Evolutionary conservation across 2,329 filamentous ascomycete species (phyloP).

Genomic region (Phaeosphaeria sp.): DNA sequence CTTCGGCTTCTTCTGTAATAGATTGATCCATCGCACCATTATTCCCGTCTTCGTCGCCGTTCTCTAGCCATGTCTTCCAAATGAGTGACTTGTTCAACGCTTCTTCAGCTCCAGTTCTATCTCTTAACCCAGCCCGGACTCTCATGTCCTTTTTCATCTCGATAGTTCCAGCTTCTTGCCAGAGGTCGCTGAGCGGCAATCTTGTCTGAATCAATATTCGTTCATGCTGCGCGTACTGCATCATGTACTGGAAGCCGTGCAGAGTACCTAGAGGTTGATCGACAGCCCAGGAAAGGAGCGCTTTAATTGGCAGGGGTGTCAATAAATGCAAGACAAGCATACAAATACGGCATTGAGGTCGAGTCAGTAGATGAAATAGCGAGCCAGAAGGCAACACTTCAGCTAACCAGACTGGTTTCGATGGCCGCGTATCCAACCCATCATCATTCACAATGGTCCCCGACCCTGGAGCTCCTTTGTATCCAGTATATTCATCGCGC

Average conservation of each 20-base stretch:
- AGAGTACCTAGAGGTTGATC: background rate
- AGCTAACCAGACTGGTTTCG: background rate
- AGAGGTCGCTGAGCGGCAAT: background rate
- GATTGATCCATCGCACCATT: background rate
- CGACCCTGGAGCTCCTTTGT: background rate
- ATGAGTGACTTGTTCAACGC: background rate
- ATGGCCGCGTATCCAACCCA: background rate
- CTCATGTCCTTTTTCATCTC: background rate
- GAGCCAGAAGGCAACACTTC: background rate
- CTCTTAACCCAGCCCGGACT: background rate
- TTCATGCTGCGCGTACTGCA: background rate
- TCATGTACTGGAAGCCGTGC: background rate
- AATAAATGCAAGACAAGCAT: background rate
- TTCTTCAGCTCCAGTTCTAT: background rate
- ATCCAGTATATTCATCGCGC: background rate
- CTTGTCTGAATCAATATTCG: background rate
- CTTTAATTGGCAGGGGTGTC: background rate
- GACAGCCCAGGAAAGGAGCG: background rate
- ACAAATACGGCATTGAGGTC: background rate
- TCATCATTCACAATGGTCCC: background rate
- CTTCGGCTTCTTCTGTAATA: background rate
- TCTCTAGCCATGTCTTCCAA: background rate
- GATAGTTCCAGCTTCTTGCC: background rate
- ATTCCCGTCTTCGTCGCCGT: background rate
- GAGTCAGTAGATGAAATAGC: background rate